A percentile compares a stretch with the other conserved stretches of the same genome.
These are phyloP conservation scores for Coelastrella sp. DNA, from an alignment of 139 green algal genomes.

Conservation along the genomic window DNA sequence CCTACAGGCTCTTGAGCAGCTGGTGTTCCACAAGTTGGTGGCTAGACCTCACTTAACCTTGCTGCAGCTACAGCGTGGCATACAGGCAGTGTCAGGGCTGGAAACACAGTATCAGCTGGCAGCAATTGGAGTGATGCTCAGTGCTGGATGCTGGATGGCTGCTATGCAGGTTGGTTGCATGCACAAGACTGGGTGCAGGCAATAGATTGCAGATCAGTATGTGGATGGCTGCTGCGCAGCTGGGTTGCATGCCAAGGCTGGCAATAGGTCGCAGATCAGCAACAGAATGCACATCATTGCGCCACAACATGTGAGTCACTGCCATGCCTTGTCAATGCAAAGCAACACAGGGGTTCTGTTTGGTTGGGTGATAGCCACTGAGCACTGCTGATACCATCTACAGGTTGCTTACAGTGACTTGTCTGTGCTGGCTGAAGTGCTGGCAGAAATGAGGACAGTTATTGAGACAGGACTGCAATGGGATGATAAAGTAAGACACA, in stretches of 20 bases:
- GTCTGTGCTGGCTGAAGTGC: slow-evolving; percentile 29
- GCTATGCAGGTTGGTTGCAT: slow-evolving; percentile 32
- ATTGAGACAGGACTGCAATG: background rate
- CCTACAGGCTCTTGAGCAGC: slow-evolving; percentile 14
- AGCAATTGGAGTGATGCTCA: slow-evolving; percentile 27
- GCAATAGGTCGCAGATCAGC: background rate
- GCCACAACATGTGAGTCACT: background rate
- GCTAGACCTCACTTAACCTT: slow-evolving; percentile 21
- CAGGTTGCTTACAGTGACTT: slow-evolving; percentile 30
- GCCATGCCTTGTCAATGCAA: background rate
- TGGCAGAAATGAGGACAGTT: slow-evolving; percentile 29
- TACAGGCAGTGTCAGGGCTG: slow-evolving; percentile 16
- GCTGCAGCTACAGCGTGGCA: slow-evolving; percentile 38
- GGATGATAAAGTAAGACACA: background rate
- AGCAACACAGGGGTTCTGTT: background rate
- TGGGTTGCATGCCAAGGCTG: background rate
- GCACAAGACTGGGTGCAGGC: background rate
- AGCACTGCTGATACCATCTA: background rate
- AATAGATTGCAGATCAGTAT: background rate
- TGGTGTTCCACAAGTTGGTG: slow-evolving; percentile 20
- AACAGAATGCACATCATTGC: background rate
- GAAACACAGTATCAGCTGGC: slow-evolving; percentile 39
- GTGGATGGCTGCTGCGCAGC: slow-evolving; percentile 36
- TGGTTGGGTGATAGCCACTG: background rate
- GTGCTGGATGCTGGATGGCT: slow-evolving; percentile 20